These are phyloP conservation scores for Betula pendula DNA, from an alignment of 306 rosid genomes.

Conservation along the genomic window DNA sequence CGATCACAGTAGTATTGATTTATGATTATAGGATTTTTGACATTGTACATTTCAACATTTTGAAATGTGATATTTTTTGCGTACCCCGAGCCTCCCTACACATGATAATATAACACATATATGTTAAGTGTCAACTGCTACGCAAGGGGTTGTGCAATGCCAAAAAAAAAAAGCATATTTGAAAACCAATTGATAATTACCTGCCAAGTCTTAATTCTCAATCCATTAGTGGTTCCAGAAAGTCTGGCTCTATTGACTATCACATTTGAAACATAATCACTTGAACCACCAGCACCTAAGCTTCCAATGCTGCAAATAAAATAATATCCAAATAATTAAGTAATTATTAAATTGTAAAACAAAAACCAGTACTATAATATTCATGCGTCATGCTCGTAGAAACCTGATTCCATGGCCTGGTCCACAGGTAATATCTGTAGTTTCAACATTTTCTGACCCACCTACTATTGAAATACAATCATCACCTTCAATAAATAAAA, in stretches of 20 bases:
- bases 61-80: conserved; percentile 53
- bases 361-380: background rate
- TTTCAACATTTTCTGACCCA: no score
- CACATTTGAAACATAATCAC: conserved; percentile 67
- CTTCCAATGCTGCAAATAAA: conserved; percentile 70
- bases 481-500: no score
- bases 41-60: conserved; percentile 60
- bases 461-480: no score
- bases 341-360: background rate
- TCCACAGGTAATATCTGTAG: no score
- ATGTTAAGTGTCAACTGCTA: no score
- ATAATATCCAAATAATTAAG: background rate
- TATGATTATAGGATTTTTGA: conserved; percentile 76
- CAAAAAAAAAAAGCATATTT: conserved; percentile 6
- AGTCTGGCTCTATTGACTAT: conserved; percentile 48
- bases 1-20: conserved; percentile 83
- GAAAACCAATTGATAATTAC: conserved; percentile 39
- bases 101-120: background rate
- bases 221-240: conserved; percentile 75
- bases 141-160: no score
- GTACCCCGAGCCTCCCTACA: conserved; percentile 77
- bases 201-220: conserved; percentile 89
- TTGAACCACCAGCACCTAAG: conserved; percentile 59
- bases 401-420: no score
- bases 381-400: background rate